phyloP scores from a whole-genome alignment of 345 rosid genomes.

The Syzygium aqueum region DNA sequence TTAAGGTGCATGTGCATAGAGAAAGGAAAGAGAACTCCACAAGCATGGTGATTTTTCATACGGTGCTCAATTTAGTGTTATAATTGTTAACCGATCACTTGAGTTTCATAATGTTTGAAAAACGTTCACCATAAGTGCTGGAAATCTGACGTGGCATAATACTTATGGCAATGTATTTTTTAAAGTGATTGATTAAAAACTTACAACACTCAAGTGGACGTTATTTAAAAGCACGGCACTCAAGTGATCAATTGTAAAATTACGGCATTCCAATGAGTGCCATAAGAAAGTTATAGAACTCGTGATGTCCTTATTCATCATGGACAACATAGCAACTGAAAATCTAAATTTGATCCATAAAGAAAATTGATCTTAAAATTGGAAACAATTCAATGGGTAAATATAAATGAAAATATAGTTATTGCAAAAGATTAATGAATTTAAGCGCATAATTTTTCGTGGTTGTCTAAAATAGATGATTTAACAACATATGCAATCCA shows the following conservation, averaged over 20 bases:
- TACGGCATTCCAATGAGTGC: neutral
- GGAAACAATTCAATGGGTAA: neutral
- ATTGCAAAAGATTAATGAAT: neutral
- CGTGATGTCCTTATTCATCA: neutral
- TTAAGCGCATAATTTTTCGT: neutral
- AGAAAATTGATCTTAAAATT: neutral
- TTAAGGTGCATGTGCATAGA: neutral
- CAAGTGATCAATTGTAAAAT: neutral
- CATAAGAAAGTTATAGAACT: neutral
- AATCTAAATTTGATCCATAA: neutral
- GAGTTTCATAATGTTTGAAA: neutral
- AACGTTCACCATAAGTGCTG: accelerated
- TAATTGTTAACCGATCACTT: neutral
- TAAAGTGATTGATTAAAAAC: neutral
- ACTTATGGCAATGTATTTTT: neutral
- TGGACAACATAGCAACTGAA: neutral
- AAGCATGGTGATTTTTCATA: neutral
- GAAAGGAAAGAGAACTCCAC: neutral
- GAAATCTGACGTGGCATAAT: neutral
- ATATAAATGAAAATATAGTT: neutral
- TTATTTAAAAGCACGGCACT: neutral
- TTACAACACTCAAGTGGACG: neutral
- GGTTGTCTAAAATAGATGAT: too few species aligned
- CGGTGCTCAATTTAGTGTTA: neutral
- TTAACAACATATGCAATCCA: neutral